Base-by-base conservation (phyloP, 2,329 filamentous ascomycete genomes). In the Plenodomus biglobosus region DNA sequence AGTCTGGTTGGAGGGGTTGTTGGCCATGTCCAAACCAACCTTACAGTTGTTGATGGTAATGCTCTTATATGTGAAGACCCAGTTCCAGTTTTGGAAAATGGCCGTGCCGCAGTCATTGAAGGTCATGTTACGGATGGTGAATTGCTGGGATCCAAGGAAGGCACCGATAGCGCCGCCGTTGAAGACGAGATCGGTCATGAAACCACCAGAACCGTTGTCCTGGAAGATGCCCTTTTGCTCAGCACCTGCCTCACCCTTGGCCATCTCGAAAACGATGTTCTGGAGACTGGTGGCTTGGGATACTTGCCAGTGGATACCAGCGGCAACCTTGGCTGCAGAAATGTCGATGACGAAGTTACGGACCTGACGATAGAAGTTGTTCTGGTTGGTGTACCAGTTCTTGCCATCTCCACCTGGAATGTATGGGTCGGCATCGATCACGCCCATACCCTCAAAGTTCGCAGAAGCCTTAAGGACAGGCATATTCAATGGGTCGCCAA, bases 391-490 rank as follows among this genome's bases (percentile, higher is more conserved):
- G 66, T 69, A 80, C 75, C 75, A 78, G 65, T 78, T 78, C 47
- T 63, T 65, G 15, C 76, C 76, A 34, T 68, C 48, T n/a, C 88
- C 87, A 1, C 76, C 75, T 42, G 81, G 69, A 34, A 83, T 81
- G 72, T 97, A 97, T 0, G 92, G 92, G 65, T 97, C 86, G 1
- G 89, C 80, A 68, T 96, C 92, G 58, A 99, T 87, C 44, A 97
- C 82, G 37, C 88, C 92, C 77, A 96, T 95, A 39, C 92, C 94
- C 2, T 78, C 58, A 66, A 97, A 99, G 61, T 59, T 58, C 2
- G 70, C 48, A n/a, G 68, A 62, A 19, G 74, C 76, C 76, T 92
- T 90, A 71, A 96, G 78, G 0, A 85, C 86, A 0, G 92, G 91
- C 13, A 86, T 73, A 54, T 81, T 78, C 62, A 82, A 67, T 40